These are phyloP conservation scores for Plasmopara viticola DNA, from an alignment of 352 stramenopile genomes.

Conservation along the genomic window DNA sequence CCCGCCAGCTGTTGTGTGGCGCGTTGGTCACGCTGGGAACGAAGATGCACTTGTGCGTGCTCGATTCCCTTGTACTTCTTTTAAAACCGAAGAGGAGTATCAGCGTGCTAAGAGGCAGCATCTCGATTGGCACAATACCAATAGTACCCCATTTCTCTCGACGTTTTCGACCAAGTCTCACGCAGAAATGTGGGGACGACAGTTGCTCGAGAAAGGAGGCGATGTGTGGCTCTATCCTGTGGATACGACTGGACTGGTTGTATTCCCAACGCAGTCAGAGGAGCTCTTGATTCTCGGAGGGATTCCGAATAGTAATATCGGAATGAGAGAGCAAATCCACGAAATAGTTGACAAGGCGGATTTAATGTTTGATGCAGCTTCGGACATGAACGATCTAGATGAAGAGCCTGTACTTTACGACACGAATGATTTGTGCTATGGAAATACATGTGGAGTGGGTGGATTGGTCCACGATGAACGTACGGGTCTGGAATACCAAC, in stretches of 20 bases:
- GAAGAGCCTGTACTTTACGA: not conserved
- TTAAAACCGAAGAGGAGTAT: constrained; percentile 1
- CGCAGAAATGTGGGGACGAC: constrained; percentile 1
- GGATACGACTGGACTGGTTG: not conserved
- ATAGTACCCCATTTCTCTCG: constrained; percentile 1
- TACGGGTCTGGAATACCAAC: constrained; percentile 1
- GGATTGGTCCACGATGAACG: constrained; percentile 3
- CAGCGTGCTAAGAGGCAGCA: constrained; percentile 1
- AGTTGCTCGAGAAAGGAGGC: constrained; percentile 1
- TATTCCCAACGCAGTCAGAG: not conserved
- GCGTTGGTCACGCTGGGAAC: constrained; percentile 2
- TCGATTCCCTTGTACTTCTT: not conserved
- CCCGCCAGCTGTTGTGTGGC: constrained; percentile 2
- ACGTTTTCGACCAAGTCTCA: not conserved
- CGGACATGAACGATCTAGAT: not conserved
- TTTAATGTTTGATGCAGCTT: not conserved
- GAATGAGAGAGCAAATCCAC: not conserved
- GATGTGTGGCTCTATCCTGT: constrained; percentile 3
- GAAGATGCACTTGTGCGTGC: constrained; percentile 1
- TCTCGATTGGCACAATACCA: constrained; percentile 1
- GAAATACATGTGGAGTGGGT: not conserved
- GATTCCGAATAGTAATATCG: constrained; percentile 3
- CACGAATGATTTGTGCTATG: not conserved
- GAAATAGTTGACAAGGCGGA: not conserved
- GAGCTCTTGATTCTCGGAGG: constrained; percentile 4